phyloP scores from a whole-genome alignment of 371 early-diverging fungal genomes.

The Mucor saturninus region DNA sequence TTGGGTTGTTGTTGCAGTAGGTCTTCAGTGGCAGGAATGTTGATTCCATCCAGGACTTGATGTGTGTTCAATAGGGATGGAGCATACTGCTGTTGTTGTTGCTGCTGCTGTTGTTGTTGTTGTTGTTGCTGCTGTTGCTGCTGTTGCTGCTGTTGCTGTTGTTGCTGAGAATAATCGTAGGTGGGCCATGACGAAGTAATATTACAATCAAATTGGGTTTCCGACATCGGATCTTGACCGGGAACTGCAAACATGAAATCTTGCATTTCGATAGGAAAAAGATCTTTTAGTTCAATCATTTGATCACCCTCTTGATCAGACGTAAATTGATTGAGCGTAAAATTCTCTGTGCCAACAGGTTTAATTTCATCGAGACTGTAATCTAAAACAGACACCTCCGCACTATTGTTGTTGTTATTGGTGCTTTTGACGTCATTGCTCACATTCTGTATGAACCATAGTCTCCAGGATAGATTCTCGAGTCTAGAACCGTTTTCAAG shows the following conservation, averaged over 20 bases:
- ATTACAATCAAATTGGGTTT: neutral
- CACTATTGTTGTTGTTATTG: constrained; percentile 15
- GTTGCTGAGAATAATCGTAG: neutral
- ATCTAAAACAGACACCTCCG: constrained; percentile 12
- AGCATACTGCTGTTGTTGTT: neutral
- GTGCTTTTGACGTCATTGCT: constrained; percentile 26
- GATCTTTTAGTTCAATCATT: constrained; percentile 42
- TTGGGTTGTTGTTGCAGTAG: constrained; percentile 6
- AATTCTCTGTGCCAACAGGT: constrained; percentile 27
- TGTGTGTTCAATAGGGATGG: neutral
- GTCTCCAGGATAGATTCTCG: constrained; percentile 89
- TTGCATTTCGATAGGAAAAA: constrained; percentile 23
- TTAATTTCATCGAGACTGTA: constrained; percentile 12
- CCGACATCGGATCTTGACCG: neutral
- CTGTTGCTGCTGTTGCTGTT: neutral
- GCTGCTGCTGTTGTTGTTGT: neutral
- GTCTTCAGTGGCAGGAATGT: constrained; percentile 1
- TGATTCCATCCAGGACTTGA: no score
- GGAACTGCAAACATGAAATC: constrained; percentile 4
- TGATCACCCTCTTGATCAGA: constrained; percentile 54
- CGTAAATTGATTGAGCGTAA: constrained; percentile 44
- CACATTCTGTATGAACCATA: constrained; percentile 82
- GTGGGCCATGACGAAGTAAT: neutral
- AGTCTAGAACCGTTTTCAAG: constrained; percentile 84
- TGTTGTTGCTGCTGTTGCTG: neutral